Base-by-base conservation (phyloP, 2,329 filamentous ascomycete genomes). In the Pseudogymnoascus sp. region DNA sequence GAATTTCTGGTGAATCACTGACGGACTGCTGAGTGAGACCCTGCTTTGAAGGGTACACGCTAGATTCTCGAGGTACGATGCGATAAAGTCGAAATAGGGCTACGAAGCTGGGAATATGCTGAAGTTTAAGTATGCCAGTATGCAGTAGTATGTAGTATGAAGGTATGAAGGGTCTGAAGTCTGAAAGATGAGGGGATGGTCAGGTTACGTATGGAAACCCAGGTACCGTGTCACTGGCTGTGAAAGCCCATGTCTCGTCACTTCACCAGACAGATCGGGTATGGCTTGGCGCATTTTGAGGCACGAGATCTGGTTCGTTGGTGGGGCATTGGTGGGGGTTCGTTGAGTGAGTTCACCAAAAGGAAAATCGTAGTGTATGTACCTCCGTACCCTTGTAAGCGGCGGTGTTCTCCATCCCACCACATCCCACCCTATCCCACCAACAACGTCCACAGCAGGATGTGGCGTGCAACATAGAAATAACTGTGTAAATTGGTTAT, bases 221-320 rank as follows among this genome's bases (percentile, higher is more conserved):
- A 56, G 49, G 49, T 56, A 56, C 49, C 49, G 49, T 56, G 49
- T 56, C 28, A 56, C 49, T 56, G 49, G 49, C 49, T 34, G 49
- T 34, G 28, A 18, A 56, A 18, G 49, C 49, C 25, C 28, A 56
- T 56, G 49, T 56, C 49, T 56, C 49, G 49, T 56, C 49, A 56
- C 49, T 56, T 56, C 49, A 23, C 21, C 21, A 23, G 18, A 12
- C 49, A 56, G 49, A 56, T 56, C 49, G 28, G 49, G 49, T 3
- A 56, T 12, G 46, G 46, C 46, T 56, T 56, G 46, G 46, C 46
- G 46, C 46, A 56, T 56, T 43, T 46, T 11, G 46, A 56, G 46
- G 46, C 49, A 56, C 49, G 49, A 21, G 49, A 56, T 56, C 28
- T 56, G 49, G 49, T 56, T 56, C 49, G 28, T 56, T 56, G 49